Conservation (phyloP, 108 stramenopile genomes). For the Schizochytrium sp. region DNA sequence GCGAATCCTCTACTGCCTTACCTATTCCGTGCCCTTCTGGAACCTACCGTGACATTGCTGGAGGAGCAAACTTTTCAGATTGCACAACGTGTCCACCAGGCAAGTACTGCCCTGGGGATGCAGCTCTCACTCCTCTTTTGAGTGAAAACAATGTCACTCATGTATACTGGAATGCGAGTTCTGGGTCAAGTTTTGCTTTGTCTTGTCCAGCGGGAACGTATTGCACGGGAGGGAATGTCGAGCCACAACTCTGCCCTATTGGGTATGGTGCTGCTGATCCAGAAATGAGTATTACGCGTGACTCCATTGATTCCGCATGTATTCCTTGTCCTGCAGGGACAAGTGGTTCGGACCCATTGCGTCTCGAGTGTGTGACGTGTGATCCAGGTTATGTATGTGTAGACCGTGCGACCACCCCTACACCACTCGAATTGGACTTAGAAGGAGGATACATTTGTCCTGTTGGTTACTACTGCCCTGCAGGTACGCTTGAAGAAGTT, state of each 20-base stretch:
- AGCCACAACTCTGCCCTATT: neutral
- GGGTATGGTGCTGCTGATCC: neutral
- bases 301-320: conserved; percentile 56
- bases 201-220: conserved; percentile 51
- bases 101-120: neutral
- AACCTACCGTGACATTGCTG: conserved; percentile 42
- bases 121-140: neutral
- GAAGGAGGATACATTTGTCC: conserved; percentile 70
- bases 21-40: conserved; percentile 59
- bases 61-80: neutral
- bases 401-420: conserved; percentile 43
- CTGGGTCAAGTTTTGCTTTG: conserved; percentile 28
- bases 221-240: conserved; percentile 16
- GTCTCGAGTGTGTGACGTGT: conserved; percentile 68
- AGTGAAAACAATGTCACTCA: neutral
- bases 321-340: conserved; percentile 67
- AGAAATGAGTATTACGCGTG: conserved; percentile 52
- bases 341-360: conserved; percentile 70
- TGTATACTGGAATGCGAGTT: conserved; percentile 44
- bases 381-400: conserved; percentile 75
- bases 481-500: conserved; percentile 45
- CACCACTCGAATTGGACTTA: conserved; percentile 11
- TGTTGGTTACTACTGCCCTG: conserved; percentile 72
- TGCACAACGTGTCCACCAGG: conserved; percentile 32
- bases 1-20: neutral